Evolutionary conservation across 148 eudicot species (phyloP).

Genomic region (Rhododendron ferrugineum): DNA sequence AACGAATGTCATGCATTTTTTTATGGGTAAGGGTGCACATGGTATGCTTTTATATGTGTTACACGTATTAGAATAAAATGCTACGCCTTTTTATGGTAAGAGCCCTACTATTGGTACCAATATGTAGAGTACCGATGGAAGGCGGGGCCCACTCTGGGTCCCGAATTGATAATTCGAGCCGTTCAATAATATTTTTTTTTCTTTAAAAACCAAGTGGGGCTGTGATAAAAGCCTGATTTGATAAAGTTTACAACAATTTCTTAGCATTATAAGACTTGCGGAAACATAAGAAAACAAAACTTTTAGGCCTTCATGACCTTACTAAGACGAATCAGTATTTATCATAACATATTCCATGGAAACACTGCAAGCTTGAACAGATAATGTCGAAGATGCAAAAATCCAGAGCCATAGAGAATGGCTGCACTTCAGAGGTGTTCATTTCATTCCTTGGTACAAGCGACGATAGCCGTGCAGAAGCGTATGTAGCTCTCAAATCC

Average conservation of each 20-base stretch:
- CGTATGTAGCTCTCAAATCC: slow-evolving; percentile 9
- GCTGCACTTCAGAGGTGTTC: not conserved
- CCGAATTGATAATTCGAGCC: too few species aligned
- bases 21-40: too few species aligned
- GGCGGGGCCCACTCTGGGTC: too few species aligned
- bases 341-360: not conserved
- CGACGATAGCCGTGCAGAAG: not conserved
- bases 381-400: not conserved
- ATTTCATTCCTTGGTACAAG: not conserved
- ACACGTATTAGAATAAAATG: too few species aligned
- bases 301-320: not conserved
- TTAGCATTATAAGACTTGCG: not conserved
- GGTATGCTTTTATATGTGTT: too few species aligned
- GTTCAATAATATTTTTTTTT: too few species aligned
- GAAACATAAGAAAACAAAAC: slow-evolving; percentile 5
- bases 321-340: not conserved
- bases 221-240: not conserved
- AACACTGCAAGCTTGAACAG: not conserved
- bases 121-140: too few species aligned
- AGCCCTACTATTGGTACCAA: too few species aligned
- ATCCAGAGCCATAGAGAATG: not conserved
- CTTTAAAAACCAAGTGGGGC: too few species aligned
- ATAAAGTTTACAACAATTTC: not conserved
- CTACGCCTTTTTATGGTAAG: too few species aligned
- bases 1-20: too few species aligned